Conservation (phyloP, 129 eudicot species). For the Flaveria linearis region DNA sequence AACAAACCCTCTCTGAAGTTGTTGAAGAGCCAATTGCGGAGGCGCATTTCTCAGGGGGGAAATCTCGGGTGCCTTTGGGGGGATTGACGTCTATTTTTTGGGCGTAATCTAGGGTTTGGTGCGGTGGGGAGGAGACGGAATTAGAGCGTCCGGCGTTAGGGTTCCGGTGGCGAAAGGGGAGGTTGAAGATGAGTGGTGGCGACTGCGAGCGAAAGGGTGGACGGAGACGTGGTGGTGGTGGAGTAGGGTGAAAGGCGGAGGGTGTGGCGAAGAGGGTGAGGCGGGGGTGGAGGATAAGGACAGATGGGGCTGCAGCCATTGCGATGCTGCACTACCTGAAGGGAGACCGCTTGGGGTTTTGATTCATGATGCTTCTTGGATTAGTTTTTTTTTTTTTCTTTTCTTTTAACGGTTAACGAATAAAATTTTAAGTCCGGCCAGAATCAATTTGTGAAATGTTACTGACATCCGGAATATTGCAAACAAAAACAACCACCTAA, state of each 20-base stretch:
- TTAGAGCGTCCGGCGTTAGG: conserved; percentile 63
- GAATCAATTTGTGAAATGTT: no score
- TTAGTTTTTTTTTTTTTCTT: no score
- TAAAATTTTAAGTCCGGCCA: no score
- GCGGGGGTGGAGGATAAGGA: conserved; percentile 69
- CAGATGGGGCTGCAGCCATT: conserved; percentile 57
- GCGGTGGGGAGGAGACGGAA: conserved; percentile 55
- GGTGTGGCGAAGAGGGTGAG: conserved; percentile 46
- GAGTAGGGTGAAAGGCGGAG: conserved; percentile 43
- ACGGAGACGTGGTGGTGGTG: conserved; percentile 25
- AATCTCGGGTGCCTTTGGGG: conserved; percentile 94
- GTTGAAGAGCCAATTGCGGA: conserved; percentile 84
- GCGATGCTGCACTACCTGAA: not conserved
- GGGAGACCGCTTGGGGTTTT: not conserved
- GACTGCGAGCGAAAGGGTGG: conserved; percentile 28
- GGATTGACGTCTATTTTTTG: conserved; percentile 89
- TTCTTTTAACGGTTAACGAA: no score
- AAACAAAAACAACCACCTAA: no score
- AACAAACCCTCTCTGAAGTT: conserved; percentile 68
- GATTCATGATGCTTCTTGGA: not conserved
- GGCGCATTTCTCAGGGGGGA: conserved; percentile 99
- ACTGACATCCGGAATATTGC: no score
- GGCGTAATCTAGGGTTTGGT: conserved; percentile 25
- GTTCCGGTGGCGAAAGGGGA: no score
- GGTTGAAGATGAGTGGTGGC: conserved; percentile 33